A percentile compares a stretch with the other conserved stretches of the same genome.
Evolutionary conservation across 108 stramenopile species (phyloP).

Genomic region (Aurantiochytrium sp.): DNA sequence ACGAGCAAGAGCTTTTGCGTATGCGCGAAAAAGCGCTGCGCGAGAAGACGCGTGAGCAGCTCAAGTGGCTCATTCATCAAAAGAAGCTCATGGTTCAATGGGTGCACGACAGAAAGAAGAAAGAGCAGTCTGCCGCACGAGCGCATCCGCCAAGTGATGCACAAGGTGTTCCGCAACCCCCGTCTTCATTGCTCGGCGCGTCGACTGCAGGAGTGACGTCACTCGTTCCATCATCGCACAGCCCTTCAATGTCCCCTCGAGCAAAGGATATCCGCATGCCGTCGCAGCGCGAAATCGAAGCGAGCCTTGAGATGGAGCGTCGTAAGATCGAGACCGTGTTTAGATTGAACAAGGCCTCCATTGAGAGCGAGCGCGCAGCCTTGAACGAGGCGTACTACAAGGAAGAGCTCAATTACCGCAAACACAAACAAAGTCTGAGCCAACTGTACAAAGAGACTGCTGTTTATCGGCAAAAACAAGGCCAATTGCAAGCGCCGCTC

Average conservation of each 20-base stretch:
- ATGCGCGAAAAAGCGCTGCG: slow-evolving; percentile 14
- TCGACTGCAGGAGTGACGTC: too few relatives aligned
- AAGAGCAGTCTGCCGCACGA: too few relatives aligned
- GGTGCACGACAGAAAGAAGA: background rate
- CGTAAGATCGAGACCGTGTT: background rate
- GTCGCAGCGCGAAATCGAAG: slow-evolving; percentile 1
- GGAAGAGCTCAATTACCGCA: background rate
- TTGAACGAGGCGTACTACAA: background rate
- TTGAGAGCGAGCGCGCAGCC: slow-evolving; percentile 4
- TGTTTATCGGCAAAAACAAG: background rate
- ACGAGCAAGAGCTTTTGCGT: background rate
- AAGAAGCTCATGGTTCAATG: slow-evolving; percentile 18
- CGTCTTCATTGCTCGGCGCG: too few relatives aligned
- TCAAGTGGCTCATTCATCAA: slow-evolving; percentile 16
- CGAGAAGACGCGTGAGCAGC: background rate
- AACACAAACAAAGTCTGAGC: background rate
- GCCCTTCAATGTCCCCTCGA: background rate
- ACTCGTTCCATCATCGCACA: background rate
- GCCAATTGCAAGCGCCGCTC: background rate
- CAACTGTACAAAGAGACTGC: background rate
- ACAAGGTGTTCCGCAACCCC: too few relatives aligned
- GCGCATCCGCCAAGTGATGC: too few relatives aligned
- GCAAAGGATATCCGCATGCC: background rate
- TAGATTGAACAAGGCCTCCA: background rate
- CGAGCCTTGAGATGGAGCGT: background rate